Evolutionary conservation across 164 flowering plant genomes (phyloP), one percentile per base, ranked within the genome.

Genomic region (Sedum album): DNA sequence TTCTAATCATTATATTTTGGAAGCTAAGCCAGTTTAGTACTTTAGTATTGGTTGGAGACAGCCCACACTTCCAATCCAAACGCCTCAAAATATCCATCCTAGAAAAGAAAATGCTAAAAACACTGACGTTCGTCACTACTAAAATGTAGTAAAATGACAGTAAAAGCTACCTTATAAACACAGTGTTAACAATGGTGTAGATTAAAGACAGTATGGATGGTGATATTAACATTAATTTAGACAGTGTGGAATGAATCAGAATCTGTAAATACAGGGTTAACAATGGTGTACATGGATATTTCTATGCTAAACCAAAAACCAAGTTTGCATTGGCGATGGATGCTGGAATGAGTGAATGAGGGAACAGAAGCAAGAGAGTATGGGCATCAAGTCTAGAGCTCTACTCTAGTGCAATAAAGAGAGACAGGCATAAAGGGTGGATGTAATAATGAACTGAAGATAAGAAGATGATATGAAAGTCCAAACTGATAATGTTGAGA

Each of bases 401-500:
- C 57, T 51, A 10, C 62, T 30, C 57, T 51, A 10, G 23, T 51
- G 57, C 57, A 51, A 51, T 51, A 51, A 51, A 51, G 57, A n/a
- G 57, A 51, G 48, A n/a, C 23, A 21, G 57, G 26, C 57, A 51
- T 11, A 51, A 51, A 51, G 10, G 26, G 0, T n/a, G 26, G 57
- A n/a, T 25, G 23, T 51, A 51, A 51, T n/a, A 51, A 51, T 51
- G 28, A 51, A 6, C 21, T n/a, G 26, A 23, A 5, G 57, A 51
- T 51, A 51, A 51, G n/a, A 11, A 51, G 28, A 21, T 0, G 10
- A 51, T 0, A 51, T 21, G 23, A 11, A 23, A 51, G 57, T 23
- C 26, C 57, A 51, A 51, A 23, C 57, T 51, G 25, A 51, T n/a
- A 9, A 4, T 13, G 21, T 48, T 11, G 53, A n/a, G 53, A 48